Conservation (phyloP, 2,329 filamentous ascomycete species). For the Sclerotinia sclerotiorum region DNA sequence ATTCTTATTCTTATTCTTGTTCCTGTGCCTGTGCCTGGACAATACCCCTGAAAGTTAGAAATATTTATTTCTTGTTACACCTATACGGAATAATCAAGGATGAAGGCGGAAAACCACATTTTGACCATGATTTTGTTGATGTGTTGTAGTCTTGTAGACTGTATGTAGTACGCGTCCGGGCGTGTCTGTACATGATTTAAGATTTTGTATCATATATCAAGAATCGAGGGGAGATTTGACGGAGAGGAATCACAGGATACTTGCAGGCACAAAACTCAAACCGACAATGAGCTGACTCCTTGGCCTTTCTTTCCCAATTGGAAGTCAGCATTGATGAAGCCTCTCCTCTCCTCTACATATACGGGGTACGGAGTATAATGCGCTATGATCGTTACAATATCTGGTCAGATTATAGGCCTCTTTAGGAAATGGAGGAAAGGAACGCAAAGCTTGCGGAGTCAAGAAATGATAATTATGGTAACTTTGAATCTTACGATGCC, state of each 20-base stretch:
- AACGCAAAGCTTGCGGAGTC: neutral
- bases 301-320: neutral
- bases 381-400: conserved; percentile 3
- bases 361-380: neutral
- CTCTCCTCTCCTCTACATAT: no score
- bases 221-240: conserved; percentile 10
- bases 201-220: conserved; percentile 13
- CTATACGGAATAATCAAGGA: neutral
- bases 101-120: conserved; percentile 18
- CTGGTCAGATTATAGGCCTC: neutral
- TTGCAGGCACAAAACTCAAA: neutral
- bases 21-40: neutral
- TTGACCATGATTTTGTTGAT: conserved; percentile 8
- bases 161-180: neutral
- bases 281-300: neutral
- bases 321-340: neutral
- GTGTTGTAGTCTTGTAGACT: neutral
- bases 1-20: no score
- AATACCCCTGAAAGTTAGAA: neutral
- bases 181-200: conserved; percentile 13
- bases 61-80: neutral
- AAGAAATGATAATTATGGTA: neutral
- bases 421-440: neutral
- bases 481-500: no score
- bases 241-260: neutral